phyloP scores from a whole-genome alignment of 2,329 filamentous ascomycete species.

The Curvularia spicifera region DNA sequence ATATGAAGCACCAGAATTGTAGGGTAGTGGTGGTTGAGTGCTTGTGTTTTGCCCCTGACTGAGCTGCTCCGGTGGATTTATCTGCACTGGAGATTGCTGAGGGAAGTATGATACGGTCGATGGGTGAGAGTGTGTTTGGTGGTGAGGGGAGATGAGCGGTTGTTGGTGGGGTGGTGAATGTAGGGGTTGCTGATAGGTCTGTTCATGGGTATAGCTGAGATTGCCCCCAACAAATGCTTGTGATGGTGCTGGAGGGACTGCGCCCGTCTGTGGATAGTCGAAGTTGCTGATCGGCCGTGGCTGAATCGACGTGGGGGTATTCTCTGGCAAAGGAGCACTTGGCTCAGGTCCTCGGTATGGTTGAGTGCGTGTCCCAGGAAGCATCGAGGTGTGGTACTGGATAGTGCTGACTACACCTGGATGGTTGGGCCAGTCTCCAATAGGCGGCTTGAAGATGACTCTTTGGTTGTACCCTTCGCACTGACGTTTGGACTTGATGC shows the following conservation, averaged over 20 bases:
- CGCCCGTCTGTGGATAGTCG: constrained; percentile 30
- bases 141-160: constrained; percentile 35
- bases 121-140: constrained; percentile 38
- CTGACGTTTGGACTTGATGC: constrained; percentile 81
- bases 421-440: constrained; percentile 58
- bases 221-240: constrained; percentile 25
- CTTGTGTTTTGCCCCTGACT: constrained; percentile 24
- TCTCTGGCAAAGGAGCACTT: constrained; percentile 28
- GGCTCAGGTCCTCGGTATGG: constrained; percentile 25
- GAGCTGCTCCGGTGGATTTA: constrained; percentile 33
- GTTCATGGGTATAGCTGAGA: constrained; percentile 33
- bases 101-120: constrained; percentile 43
- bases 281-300: constrained; percentile 37
- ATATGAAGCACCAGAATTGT: constrained; percentile 32
- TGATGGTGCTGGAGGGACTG: constrained; percentile 18
- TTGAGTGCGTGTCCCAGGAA: constrained; percentile 42
- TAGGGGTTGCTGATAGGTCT: constrained; percentile 39
- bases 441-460: constrained; percentile 79
- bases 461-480: constrained; percentile 86
- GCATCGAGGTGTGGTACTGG: constrained; percentile 49
- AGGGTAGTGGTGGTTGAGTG: constrained; percentile 32
- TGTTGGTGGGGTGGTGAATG: constrained; percentile 43
- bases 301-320: constrained; percentile 34
- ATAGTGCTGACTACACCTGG: constrained; percentile 47
- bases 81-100: constrained; percentile 38